phyloP scores from a whole-genome alignment of 768 basidiomycete species.

The Pilatotrama ljubarskyi region DNA sequence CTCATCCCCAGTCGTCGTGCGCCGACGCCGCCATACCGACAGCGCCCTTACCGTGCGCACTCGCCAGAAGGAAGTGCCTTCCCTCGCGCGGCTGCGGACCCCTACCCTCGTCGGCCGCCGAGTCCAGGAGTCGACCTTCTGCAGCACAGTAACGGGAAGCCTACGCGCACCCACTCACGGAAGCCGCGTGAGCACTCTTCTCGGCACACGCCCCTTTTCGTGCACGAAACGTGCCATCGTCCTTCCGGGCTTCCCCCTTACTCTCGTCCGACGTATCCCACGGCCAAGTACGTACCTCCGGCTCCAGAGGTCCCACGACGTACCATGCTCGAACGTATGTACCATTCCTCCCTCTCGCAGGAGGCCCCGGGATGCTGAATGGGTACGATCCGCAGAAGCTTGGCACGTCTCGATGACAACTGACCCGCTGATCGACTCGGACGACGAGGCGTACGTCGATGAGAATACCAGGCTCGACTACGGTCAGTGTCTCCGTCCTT shows the following conservation, averaged over 20 bases:
- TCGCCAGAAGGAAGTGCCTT: constrained; percentile 1
- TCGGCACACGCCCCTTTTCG: constrained; percentile 13
- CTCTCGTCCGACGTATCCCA: constrained; percentile 34
- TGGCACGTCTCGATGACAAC: constrained; percentile 67
- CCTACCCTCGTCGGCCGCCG: constrained; percentile 18
- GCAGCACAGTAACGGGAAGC: constrained; percentile 21
- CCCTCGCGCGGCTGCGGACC: constrained; percentile 15
- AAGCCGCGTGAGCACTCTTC: constrained; percentile 15
- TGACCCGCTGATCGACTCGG: constrained; percentile 76
- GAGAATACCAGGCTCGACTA: constrained; percentile 68
- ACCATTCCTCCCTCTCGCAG: background rate
- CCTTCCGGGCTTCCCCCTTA: constrained; percentile 6
- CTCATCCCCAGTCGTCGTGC: constrained; percentile 7
- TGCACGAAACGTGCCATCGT: constrained; percentile 10
- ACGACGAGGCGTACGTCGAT: constrained; percentile 70
- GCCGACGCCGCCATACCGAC: constrained; percentile 12
- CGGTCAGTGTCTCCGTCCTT: constrained; percentile 40
- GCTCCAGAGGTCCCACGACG: constrained; percentile 24
- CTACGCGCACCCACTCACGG: constrained; percentile 23
- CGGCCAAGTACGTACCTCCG: constrained; percentile 34
- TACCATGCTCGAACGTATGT: constrained; percentile 66
- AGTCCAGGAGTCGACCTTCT: constrained; percentile 15
- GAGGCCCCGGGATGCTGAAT: background rate
- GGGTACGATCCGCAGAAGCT: constrained; percentile 49
- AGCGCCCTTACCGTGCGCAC: constrained; percentile 1